Percentiles rank a stretch among this genome's conserved stretches.
Conservation (phyloP, 192 early-diverging fungal species). For the Spizellomyces sp. region DNA sequence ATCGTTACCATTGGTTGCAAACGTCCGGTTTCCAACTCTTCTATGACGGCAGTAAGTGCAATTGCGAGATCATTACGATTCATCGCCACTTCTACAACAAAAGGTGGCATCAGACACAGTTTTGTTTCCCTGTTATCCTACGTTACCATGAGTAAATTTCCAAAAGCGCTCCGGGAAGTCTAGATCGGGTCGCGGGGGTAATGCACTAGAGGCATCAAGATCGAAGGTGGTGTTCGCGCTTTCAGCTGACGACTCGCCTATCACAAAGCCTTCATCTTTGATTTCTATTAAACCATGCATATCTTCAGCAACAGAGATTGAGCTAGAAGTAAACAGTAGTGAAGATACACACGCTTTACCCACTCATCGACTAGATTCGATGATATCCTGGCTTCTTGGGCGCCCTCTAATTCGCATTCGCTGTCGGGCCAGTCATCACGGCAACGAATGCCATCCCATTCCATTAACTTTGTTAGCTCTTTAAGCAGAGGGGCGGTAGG, state of each 20-base stretch:
- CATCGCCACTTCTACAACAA: background rate
- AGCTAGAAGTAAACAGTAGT: background rate
- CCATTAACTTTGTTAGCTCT: constrained; percentile 18
- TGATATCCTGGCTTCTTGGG: too few species aligned
- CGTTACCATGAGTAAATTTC: constrained; percentile 30
- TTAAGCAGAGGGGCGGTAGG: constrained; percentile 17
- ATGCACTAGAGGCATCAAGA: constrained; percentile 8
- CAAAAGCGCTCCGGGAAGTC: constrained; percentile 42
- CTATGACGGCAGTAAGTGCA: constrained; percentile 23
- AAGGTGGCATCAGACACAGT: too few species aligned
- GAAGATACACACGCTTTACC: constrained; percentile 20
- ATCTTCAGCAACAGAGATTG: background rate
- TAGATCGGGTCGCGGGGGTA: constrained; percentile 24
- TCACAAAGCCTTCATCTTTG: constrained; percentile 29
- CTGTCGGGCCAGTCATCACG: constrained; percentile 13
- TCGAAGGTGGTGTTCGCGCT: constrained; percentile 15
- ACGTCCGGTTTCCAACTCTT: constrained; percentile 26
- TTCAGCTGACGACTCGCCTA: background rate
- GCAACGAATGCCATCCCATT: constrained; percentile 29
- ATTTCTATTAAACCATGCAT: constrained; percentile 11
- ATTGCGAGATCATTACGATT: constrained; percentile 13
- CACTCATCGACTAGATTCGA: constrained; percentile 29
- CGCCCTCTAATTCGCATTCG: background rate
- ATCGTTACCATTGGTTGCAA: constrained; percentile 26
- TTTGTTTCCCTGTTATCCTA: background rate